Base-by-base conservation (phyloP, 345 rosid genomes). In the Moringa oleifera region DNA sequence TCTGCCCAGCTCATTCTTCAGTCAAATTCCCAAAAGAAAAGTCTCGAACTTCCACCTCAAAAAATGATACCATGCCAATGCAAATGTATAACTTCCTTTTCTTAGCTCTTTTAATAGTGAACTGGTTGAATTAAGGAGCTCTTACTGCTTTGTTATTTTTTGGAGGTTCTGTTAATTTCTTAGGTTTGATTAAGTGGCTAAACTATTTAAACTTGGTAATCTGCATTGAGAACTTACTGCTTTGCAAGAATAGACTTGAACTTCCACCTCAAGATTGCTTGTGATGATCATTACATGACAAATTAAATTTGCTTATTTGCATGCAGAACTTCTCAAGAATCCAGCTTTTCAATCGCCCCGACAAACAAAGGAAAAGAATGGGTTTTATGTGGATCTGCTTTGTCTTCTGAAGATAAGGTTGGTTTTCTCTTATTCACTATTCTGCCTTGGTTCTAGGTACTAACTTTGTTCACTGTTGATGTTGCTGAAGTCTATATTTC, bases 351-450 rank as follows among this genome's bases (percentile, higher is more conserved):
- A 68, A 61, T 52, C 23, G 70, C 69, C 21, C 67, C 53, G 17
- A 65, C 60, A 19, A 71, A 28, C 23, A 61, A 64, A 21, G 74
- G 71, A 57, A 78, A 81, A 49, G 72, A 76, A 36, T 83, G 80
- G 84, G 79, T 82, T 58, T 75, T 92, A 24, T 85, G 98, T 81
- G 98, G 96, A 75, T 89, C 96, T 68, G 90, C 90, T 63, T 75
- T 92, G 64, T 89, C 91, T 68, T 58, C 79, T 20, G 77, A 87
- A 61, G 93, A 92, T n/a, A 87, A 74, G 93, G 98, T 91, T 55
- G 61, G 87, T 73, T 64, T 33, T n/a, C n/a, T n/a, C n/a, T n/a
- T n/a, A n/a, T n/a, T n/a, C n/a, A n/a, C n/a, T 33, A 5, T 33
- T 33, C 5, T 4, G 37, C 5, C 11, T 33, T 33, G 37, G 6